Evolutionary conservation across 202 grass and related monocot species (phyloP).

Genomic region (Eragrostis tef): DNA sequence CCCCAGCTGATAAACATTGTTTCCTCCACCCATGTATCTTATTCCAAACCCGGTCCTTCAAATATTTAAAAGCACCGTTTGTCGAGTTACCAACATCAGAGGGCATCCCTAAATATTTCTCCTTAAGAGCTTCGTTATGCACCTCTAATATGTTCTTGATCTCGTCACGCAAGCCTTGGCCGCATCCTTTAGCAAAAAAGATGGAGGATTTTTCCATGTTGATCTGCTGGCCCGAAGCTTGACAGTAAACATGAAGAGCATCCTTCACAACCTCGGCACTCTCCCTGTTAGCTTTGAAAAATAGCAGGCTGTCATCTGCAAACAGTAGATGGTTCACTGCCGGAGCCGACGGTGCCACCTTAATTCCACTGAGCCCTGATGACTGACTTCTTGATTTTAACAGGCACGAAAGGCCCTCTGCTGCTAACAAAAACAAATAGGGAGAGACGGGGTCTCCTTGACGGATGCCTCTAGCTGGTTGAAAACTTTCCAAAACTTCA

Average conservation of each 20-base stretch:
- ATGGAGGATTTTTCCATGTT: background rate
- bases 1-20: background rate
- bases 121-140: background rate
- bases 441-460: no score
- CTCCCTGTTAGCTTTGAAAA: background rate
- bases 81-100: background rate
- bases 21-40: background rate
- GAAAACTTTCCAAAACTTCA: no score
- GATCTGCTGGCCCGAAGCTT: background rate
- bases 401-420: background rate
- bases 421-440: background rate
- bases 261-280: background rate
- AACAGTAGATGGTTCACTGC: background rate
- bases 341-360: background rate
- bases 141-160: background rate
- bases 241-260: background rate
- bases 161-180: fast-evolving
- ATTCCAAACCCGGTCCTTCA: no score
- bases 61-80: no score
- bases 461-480: no score
- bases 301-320: background rate
- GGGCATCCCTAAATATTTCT: background rate
- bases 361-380: background rate
- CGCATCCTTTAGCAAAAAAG: background rate
- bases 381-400: background rate